Percentiles rank a stretch among this genome's conserved stretches.
Conservation (phyloP, 257 asterid species). For the Solanum paucissectum region DNA sequence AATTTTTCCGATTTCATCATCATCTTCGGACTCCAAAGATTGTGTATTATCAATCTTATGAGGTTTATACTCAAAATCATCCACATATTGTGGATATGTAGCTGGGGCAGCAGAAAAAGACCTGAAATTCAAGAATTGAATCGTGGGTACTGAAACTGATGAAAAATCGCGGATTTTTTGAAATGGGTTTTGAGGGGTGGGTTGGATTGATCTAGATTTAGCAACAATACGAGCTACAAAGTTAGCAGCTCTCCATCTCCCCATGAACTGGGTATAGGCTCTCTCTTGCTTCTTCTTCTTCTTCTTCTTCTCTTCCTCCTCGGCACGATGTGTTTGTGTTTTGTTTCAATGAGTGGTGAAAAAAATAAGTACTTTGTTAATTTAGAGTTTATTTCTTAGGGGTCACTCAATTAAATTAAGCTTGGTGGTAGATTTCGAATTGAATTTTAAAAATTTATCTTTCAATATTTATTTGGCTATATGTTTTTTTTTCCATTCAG, state of each 20-base stretch:
- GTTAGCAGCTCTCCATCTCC: slow-evolving; percentile 76
- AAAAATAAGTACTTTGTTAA: neutral
- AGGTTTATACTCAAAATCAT: slow-evolving; percentile 40
- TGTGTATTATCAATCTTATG: slow-evolving; percentile 17
- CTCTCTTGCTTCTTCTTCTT: neutral
- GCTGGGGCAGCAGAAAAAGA: slow-evolving; percentile 62
- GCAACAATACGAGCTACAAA: slow-evolving; percentile 29
- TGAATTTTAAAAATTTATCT: too few relatives aligned
- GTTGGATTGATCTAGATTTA: slow-evolving; percentile 19
- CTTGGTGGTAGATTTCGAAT: too few relatives aligned
- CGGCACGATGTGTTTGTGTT: neutral
- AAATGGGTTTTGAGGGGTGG: slow-evolving; percentile 4
- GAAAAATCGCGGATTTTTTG: slow-evolving; percentile 12
- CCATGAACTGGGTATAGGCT: slow-evolving; percentile 49
- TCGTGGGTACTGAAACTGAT: slow-evolving; percentile 13
- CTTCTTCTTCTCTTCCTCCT: neutral
- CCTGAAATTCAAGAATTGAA: slow-evolving; percentile 29
- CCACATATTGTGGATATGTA: slow-evolving; percentile 28
- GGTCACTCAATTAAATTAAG: neutral
- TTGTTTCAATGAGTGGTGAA: neutral
- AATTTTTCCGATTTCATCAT: slow-evolving; percentile 50
- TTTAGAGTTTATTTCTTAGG: neutral
- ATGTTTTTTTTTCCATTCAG: too few relatives aligned
- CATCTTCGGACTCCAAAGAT: slow-evolving; percentile 12
- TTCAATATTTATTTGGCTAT: neutral